phyloP scores from a whole-genome alignment of 768 basidiomycete species.

The Hygrophorus pudorinus region DNA sequence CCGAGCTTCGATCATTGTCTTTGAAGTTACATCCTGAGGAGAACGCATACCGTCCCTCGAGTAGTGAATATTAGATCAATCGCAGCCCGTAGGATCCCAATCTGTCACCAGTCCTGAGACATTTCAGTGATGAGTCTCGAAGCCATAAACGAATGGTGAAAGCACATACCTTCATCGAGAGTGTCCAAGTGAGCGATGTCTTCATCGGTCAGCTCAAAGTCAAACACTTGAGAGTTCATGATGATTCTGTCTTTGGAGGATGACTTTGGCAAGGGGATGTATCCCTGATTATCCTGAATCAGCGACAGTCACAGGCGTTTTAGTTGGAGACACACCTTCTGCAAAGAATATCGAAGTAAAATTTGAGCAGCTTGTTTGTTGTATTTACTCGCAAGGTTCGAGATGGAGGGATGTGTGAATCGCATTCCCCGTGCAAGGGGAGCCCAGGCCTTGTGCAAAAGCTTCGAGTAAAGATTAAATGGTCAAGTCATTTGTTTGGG shows the following conservation, averaged over 20 bases:
- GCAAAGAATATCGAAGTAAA: constrained; percentile 65
- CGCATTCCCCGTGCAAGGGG: constrained; percentile 59
- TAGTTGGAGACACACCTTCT: constrained; percentile 39
- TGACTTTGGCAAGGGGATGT: constrained; percentile 59
- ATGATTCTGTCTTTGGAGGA: constrained; percentile 40
- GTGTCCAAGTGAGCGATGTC: constrained; percentile 43
- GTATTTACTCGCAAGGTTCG: constrained; percentile 40
- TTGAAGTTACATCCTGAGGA: no score
- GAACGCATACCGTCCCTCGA: no score
- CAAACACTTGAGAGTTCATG: constrained; percentile 51
- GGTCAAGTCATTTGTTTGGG: constrained; percentile 2
- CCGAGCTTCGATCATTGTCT: no score
- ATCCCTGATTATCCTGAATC: constrained; percentile 28
- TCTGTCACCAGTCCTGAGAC: no score
- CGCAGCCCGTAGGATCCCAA: no score
- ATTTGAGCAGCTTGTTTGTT: constrained; percentile 47
- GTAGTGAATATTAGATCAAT: no score
- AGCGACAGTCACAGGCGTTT: background rate
- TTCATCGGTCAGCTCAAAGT: constrained; percentile 43
- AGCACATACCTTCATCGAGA: constrained; percentile 41
- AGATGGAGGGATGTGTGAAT: constrained; percentile 48
- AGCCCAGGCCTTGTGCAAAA: constrained; percentile 49
- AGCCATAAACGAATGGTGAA: background rate
- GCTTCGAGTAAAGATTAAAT: background rate
- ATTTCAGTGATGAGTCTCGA: background rate